Conservation (phyloP, 2,329 filamentous ascomycete species). For the Diaporthe destruens region DNA sequence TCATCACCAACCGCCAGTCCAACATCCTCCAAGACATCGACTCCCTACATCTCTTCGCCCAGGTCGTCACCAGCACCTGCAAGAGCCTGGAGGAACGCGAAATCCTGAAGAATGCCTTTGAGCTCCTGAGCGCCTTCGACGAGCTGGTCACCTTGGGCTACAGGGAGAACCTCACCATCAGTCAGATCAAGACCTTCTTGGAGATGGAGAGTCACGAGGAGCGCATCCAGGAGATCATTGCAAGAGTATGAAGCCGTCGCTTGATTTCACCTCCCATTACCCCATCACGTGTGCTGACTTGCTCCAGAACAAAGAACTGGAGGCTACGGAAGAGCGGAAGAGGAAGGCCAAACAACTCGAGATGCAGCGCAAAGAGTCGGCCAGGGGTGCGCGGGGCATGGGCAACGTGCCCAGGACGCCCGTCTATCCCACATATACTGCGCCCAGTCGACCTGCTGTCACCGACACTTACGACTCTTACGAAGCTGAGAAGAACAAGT, state of each 20-base stretch:
- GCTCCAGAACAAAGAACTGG: conserved; percentile 92
- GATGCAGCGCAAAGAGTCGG: conserved; percentile 97
- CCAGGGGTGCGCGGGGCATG: conserved; percentile 75
- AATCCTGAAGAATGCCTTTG: conserved; percentile 94
- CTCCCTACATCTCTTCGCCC: conserved; percentile 95
- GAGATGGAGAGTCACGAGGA: conserved; percentile 99
- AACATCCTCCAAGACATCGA: conserved; percentile 99
- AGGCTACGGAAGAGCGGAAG: conserved; percentile 98
- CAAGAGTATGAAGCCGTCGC: conserved; percentile 70
- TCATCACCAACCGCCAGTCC: conserved; percentile 99
- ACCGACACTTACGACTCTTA: conserved; percentile 92
- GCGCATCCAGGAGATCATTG: conserved; percentile 98
- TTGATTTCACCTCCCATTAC: not conserved
- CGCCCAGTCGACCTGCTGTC: conserved; percentile 78
- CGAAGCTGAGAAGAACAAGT: conserved; percentile 97
- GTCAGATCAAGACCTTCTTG: conserved; percentile 98
- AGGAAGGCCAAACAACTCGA: conserved; percentile 98
- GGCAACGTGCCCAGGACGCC: conserved; percentile 75
- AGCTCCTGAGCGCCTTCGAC: conserved; percentile 95
- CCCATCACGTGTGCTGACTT: conserved; percentile 33
- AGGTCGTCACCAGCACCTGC: conserved; percentile 97
- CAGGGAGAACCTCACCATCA: conserved; percentile 93
- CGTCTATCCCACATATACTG: conserved; percentile 89
- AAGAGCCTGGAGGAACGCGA: conserved; percentile 96
- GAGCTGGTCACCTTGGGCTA: conserved; percentile 97